phyloP scores from a whole-genome alignment of 257 asterid species.

The Penstemon barbatus region DNA sequence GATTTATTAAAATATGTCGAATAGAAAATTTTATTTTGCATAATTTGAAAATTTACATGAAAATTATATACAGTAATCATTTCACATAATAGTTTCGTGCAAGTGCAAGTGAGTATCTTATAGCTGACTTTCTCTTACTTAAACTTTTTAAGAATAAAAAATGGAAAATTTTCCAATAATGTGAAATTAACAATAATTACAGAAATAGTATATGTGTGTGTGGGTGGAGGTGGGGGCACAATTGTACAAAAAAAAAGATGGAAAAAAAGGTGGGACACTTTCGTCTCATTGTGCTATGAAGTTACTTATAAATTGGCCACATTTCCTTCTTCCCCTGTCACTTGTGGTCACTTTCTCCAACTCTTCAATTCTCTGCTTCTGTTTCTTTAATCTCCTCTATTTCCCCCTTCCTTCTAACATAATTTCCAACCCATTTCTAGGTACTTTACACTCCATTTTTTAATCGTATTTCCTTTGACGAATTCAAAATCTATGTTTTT shows the following conservation, averaged over 20 bases:
- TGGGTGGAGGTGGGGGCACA: conserved; percentile 20
- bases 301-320: conserved; percentile 58
- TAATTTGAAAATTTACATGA: no score
- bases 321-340: conserved; percentile 4
- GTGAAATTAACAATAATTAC: neutral
- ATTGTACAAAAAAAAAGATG: conserved; percentile 28
- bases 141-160: neutral
- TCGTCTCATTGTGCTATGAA: conserved; percentile 35
- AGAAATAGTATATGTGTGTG: no score
- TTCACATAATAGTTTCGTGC: neutral
- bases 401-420: neutral
- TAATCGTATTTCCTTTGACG: neutral
- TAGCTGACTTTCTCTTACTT: no score
- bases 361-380: conserved; percentile 6
- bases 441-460: conserved; percentile 31
- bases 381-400: conserved; percentile 17
- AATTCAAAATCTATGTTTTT: neutral
- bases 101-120: neutral
- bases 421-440: conserved; percentile 36
- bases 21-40: no score
- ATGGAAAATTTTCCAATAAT: neutral
- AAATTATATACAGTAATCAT: no score
- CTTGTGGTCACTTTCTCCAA: neutral
- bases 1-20: no score
- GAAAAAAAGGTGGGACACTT: conserved; percentile 41